These are phyloP conservation scores for Candida silvicultrix DNA, from an alignment of 805 yeast species.

Conservation along the genomic window DNA sequence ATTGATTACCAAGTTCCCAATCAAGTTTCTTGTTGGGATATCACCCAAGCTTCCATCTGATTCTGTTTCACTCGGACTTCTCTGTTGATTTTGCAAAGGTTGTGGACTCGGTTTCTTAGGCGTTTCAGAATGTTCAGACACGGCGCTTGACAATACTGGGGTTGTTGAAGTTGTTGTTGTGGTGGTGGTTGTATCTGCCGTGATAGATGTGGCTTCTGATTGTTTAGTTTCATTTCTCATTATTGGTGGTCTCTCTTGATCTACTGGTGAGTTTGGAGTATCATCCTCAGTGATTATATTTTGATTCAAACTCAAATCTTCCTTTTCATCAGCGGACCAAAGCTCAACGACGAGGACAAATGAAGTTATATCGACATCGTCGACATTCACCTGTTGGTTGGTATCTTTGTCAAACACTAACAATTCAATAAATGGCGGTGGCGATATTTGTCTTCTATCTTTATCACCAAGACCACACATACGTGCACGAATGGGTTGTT, in stretches of 20 bases:
- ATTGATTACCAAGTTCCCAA: constrained; percentile 33
- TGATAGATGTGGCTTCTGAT: background rate
- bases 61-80: constrained; percentile 1
- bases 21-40: constrained; percentile 30
- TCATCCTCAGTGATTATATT: constrained; percentile 4
- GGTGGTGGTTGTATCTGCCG: background rate
- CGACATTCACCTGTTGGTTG: constrained; percentile 20
- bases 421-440: constrained; percentile 26
- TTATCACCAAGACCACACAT: constrained; percentile 42
- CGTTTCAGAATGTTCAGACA: background rate
- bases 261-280: background rate
- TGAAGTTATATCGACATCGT: constrained; percentile 25
- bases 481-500: constrained; percentile 38
- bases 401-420: constrained; percentile 16
- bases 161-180: background rate
- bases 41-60: constrained; percentile 11
- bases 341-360: constrained; percentile 33
- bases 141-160: background rate
- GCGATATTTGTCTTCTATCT: constrained; percentile 27
- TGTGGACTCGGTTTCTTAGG: background rate
- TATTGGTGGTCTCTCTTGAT: background rate
- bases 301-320: constrained; percentile 16
- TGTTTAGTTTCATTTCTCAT: background rate
- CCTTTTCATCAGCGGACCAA: constrained; percentile 29
- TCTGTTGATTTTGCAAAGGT: background rate